phyloP scores from a whole-genome alignment of 768 basidiomycete genomes.

The Hericium erinaceus region DNA sequence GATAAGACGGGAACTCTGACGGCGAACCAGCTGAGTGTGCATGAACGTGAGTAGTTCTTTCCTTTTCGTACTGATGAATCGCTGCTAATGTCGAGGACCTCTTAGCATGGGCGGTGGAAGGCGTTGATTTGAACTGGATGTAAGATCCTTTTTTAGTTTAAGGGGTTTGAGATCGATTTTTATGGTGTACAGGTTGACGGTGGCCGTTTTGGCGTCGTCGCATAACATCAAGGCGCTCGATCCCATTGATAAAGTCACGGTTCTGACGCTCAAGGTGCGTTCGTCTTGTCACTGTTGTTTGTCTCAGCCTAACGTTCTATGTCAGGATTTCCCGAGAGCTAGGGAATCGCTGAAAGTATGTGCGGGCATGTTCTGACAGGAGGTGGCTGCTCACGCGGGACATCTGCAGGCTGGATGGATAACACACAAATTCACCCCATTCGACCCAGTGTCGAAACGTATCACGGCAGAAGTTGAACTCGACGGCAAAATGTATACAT shows the following conservation, averaged over 20 bases:
- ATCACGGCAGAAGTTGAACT: constrained; percentile 38
- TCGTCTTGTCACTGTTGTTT: not conserved
- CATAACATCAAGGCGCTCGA: constrained; percentile 38
- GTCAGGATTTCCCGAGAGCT: constrained; percentile 33
- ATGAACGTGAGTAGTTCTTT: constrained; percentile 23
- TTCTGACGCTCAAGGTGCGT: constrained; percentile 29
- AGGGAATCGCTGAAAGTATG: constrained; percentile 23
- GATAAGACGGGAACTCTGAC: constrained; percentile 40
- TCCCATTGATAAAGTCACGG: constrained; percentile 40
- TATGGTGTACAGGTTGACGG: constrained; percentile 20
- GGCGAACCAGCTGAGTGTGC: constrained; percentile 38
- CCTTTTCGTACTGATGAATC: not conserved
- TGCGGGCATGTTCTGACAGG: not conserved
- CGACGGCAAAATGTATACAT: constrained; percentile 32
- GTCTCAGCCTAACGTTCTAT: not conserved
- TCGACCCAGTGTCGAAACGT: constrained; percentile 42
- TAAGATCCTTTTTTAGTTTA: not conserved
- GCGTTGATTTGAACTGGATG: constrained; percentile 25
- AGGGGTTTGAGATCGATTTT: not conserved
- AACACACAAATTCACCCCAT: constrained; percentile 37
- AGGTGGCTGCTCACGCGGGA: not conserved
- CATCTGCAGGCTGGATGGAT: constrained; percentile 32
- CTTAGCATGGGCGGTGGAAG: constrained; percentile 15
- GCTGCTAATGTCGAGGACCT: not conserved
- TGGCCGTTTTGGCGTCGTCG: constrained; percentile 36